Conservation (phyloP, 148 eudicot species). For the Vaccinium vitisidaea region DNA sequence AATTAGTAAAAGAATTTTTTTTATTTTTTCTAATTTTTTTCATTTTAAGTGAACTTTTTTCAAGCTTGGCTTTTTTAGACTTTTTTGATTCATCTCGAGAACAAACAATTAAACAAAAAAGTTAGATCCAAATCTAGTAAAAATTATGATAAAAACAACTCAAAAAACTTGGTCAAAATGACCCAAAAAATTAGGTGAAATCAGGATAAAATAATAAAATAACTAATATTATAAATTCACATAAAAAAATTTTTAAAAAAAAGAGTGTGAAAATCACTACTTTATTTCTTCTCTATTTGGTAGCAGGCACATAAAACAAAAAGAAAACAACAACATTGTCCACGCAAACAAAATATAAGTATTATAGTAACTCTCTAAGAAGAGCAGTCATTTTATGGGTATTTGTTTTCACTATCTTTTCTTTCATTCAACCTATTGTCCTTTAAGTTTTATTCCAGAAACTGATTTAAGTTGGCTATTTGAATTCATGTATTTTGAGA, state of each 20-base stretch:
- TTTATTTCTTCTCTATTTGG: not conserved
- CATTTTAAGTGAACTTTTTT: too few relatives aligned
- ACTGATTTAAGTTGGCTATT: too few relatives aligned
- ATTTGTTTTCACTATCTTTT: not conserved
- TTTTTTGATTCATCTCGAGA: too few relatives aligned
- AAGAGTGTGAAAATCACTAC: not conserved
- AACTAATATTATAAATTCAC: too few relatives aligned
- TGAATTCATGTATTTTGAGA: too few relatives aligned
- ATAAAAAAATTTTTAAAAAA: too few relatives aligned
- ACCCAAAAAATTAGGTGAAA: not conserved
- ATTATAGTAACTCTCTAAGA: not conserved
- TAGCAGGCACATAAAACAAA: not conserved
- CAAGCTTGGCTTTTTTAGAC: too few relatives aligned
- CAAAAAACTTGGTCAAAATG: not conserved
- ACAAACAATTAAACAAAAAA: too few relatives aligned
- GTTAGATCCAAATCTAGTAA: too few relatives aligned
- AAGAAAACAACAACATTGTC: not conserved
- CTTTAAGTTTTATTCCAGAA: not conserved
- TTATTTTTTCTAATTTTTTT: too few relatives aligned
- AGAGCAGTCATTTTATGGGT: not conserved
- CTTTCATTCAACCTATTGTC: not conserved
- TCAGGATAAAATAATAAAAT: not conserved
- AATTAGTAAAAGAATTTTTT: too few relatives aligned
- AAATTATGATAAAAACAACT: not conserved
- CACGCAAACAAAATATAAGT: too few relatives aligned